Percentiles rank a stretch among this genome's conserved stretches.
phyloP scores from a whole-genome alignment of 2,329 filamentous ascomycete species.

The Monosporascus cannonballus region DNA sequence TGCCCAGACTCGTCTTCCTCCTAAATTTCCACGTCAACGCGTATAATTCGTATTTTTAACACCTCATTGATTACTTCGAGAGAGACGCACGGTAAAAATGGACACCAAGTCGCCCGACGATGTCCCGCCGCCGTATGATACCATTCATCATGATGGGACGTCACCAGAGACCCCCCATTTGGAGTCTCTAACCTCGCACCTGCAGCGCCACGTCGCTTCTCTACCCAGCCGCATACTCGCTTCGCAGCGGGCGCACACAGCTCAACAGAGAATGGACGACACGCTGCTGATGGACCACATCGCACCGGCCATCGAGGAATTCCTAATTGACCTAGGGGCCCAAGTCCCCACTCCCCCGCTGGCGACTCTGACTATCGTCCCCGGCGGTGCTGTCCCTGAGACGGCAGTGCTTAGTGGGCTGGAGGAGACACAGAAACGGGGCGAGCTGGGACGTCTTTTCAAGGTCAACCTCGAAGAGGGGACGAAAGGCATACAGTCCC shows the following conservation, averaged over 20 bases:
- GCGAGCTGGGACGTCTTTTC: constrained; percentile 19
- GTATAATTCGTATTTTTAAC: no score
- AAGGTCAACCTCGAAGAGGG: constrained; percentile 8
- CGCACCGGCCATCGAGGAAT: constrained; percentile 34
- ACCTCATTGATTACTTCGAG: no score
- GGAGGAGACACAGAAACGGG: constrained; percentile 22
- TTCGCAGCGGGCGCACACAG: constrained; percentile 26
- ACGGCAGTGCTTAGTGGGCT: constrained; percentile 19
- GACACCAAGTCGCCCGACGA: neutral
- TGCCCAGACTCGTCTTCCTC: no score
- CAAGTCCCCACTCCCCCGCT: constrained; percentile 22
- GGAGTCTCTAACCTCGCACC: constrained; percentile 16
- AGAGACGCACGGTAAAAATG: no score
- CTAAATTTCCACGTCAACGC: no score
- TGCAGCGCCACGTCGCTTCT: constrained; percentile 27
- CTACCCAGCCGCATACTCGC: constrained; percentile 32
- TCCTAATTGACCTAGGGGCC: constrained; percentile 33
- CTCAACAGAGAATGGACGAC: constrained; percentile 31
- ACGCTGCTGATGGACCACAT: constrained; percentile 32
- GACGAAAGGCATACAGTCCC: constrained; percentile 2
- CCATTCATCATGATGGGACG: neutral
- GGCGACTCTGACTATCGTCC: constrained; percentile 40
- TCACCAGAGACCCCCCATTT: constrained; percentile 4
- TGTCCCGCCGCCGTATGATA: constrained; percentile 20
- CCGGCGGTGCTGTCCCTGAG: constrained; percentile 31